phyloP scores from a whole-genome alignment of 495 filamentous ascomycete genomes.

The Annulohypoxylon maeteangense region DNA sequence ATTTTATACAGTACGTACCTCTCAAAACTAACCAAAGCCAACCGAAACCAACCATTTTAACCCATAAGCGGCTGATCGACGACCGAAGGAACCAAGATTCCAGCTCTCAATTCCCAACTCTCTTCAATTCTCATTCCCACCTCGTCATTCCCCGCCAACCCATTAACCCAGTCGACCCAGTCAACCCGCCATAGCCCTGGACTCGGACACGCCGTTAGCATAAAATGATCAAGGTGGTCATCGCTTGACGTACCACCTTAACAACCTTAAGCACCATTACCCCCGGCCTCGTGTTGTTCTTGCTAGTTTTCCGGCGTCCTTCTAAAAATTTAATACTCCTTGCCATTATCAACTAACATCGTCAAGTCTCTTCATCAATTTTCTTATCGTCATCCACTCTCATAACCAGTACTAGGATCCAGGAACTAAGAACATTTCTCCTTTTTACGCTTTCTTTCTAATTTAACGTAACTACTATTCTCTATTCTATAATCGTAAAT shows the following conservation, averaged over 20 bases:
- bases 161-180: background rate
- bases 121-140: slow-evolving; percentile 18
- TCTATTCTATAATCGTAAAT: slow-evolving; percentile 1
- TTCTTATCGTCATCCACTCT: background rate
- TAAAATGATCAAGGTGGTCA: background rate
- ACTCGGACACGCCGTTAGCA: slow-evolving; percentile 2
- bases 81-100: slow-evolving; percentile 34
- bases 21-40: background rate
- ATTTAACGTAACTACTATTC: background rate
- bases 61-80: slow-evolving; percentile 30
- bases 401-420: background rate
- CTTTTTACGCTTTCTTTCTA: slow-evolving; percentile 2
- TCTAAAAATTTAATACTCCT: background rate
- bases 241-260: background rate
- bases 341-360: background rate
- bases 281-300: slow-evolving; percentile 1
- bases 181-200: slow-evolving; percentile 3
- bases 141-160: slow-evolving; percentile 31
- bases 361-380: background rate
- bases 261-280: background rate
- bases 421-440: background rate
- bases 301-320: background rate
- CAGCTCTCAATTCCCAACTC: slow-evolving; percentile 10
- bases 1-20: background rate
- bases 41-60: slow-evolving; percentile 5